Conservation (phyloP, 2,329 filamentous ascomycete genomes). For the Akanthomyces dipterigenus region DNA sequence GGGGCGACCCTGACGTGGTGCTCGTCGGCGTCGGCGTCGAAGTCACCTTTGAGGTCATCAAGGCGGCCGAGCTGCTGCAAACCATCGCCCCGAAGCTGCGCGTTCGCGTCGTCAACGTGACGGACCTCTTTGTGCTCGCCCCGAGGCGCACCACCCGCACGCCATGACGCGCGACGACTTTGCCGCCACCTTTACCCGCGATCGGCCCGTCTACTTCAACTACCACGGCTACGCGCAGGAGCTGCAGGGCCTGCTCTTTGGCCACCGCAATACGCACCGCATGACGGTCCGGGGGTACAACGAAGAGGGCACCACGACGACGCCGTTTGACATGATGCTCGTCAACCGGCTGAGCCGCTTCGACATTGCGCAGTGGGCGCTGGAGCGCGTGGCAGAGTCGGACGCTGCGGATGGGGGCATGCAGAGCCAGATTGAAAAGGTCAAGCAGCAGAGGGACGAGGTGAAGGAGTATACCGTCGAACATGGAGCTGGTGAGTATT, state of each 20-base stretch:
- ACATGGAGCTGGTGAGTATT: neutral
- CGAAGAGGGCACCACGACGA: slow-evolving; percentile 61
- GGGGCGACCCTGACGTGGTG: slow-evolving; percentile 51
- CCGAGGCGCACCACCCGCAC: slow-evolving; percentile 52
- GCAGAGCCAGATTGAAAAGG: neutral
- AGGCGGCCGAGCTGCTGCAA: slow-evolving; percentile 50
- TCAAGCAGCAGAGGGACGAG: neutral
- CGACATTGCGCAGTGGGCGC: slow-evolving; percentile 49
- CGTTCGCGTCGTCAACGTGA: slow-evolving; percentile 59
- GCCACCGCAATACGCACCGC: slow-evolving; percentile 42
- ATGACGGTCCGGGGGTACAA: slow-evolving; percentile 53
- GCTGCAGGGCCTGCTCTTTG: slow-evolving; percentile 55
- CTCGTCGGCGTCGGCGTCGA: slow-evolving; percentile 60
- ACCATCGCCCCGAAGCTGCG: slow-evolving; percentile 43
- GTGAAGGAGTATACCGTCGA: neutral
- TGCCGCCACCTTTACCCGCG: slow-evolving; percentile 47
- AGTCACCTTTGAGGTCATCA: slow-evolving; percentile 58
- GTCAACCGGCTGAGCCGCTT: slow-evolving; percentile 54
- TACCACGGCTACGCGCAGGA: slow-evolving; percentile 60
- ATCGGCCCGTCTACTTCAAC: slow-evolving; percentile 55
- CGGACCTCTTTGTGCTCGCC: slow-evolving; percentile 58
- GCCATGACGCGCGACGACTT: slow-evolving; percentile 47
- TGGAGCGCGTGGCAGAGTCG: slow-evolving; percentile 37
- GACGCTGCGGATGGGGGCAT: neutral
- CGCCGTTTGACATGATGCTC: slow-evolving; percentile 65